Evolutionary conservation across 345 rosid genomes (phyloP), one percentile per base, ranked within the genome.

Genomic region (Xanthoceras sorbifolium): DNA sequence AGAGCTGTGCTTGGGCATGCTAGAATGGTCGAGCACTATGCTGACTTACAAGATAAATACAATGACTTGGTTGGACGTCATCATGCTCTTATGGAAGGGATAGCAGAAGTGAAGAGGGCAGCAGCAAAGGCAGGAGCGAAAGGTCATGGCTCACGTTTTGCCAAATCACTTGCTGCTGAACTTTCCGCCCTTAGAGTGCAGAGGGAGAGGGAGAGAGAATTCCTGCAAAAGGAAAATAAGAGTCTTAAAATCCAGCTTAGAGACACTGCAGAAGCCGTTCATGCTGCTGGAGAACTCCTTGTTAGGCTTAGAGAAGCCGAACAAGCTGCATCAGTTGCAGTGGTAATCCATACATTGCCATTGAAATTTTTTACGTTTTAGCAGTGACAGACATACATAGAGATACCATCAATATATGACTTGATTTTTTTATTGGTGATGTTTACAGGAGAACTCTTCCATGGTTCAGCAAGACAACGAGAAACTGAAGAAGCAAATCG

Each of bases 241-340:
- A 91, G 86, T 77, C 98, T 93, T 25, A 92, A 82, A 83, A 79
- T 84, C 82, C 99, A 96, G 85, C 87, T 93, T 26, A 84, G 97
- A 63, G 92, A 95, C 86, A 95, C 97, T 52, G 99, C 98, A 48
- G 99, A 96, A 82, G 99, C 98, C 57, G 99, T 93, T 76, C 99
- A 93, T 81, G 93, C 97, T 59, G 98, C 99, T 36, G 99, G 99
- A 79, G 99, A 95, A 83, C 91, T 95, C 32, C 98, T 95, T 46
- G 97, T 91, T 29, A 80, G 97, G 82, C 89, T 95, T 32, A 89
- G 91, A 85, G 99, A 93, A 87, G 94, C 99, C 14, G 98, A 93
- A 78, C 94, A 92, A 75, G 87, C 93, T 11, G 90, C 97, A 71
- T 80, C 94, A 65, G 82, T 74, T 70, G 93, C 97, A 46, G 93